A percentile compares a stretch with the other conserved stretches of the same genome.
Evolutionary conservation across 83 land plant genomes (phyloP).

Genomic region (Diphasiastrum complanatum): DNA sequence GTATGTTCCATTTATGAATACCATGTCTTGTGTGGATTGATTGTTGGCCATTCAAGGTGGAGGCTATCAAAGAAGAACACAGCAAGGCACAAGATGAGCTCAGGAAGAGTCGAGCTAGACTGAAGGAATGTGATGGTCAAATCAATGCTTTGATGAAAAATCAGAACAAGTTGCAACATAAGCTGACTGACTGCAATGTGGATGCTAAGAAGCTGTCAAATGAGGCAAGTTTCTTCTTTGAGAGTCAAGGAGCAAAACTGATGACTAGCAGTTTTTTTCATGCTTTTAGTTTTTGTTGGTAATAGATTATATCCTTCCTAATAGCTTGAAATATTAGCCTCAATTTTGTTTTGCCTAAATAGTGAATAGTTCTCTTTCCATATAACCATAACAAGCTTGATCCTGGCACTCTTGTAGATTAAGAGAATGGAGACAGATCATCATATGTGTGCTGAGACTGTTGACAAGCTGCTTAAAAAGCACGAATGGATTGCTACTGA

Average conservation of each 20-base stretch:
- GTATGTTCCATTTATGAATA: not conserved
- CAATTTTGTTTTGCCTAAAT: too few species aligned
- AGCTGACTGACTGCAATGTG: slow-evolving; percentile 62
- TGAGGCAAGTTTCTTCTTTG: slow-evolving; percentile 51
- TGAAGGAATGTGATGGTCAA: slow-evolving; percentile 84
- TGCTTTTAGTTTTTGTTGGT: too few species aligned
- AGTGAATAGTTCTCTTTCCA: too few species aligned
- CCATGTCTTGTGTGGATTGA: not conserved
- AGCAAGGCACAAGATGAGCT: slow-evolving; percentile 61
- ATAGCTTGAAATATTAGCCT: too few species aligned
- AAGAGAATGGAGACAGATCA: slow-evolving; percentile 81
- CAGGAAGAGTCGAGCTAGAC: slow-evolving; percentile 48
- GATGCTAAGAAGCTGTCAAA: slow-evolving; percentile 85
- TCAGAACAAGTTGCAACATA: slow-evolving; percentile 69
- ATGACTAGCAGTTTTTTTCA: too few species aligned
- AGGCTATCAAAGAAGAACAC: slow-evolving; percentile 43
- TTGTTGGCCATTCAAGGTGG: slow-evolving; percentile 40
- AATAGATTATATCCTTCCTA: too few species aligned
- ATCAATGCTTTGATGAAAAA: slow-evolving; percentile 56
- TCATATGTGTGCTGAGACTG: slow-evolving; percentile 56
- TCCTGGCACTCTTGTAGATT: slow-evolving; percentile 35
- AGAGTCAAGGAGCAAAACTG: too few species aligned
- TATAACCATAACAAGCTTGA: too few species aligned
- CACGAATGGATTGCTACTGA: slow-evolving; percentile 90
- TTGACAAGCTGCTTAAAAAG: slow-evolving; percentile 74